Evolutionary conservation across 1,139 yeast species (phyloP).

Genomic region (Taphrina communis): DNA sequence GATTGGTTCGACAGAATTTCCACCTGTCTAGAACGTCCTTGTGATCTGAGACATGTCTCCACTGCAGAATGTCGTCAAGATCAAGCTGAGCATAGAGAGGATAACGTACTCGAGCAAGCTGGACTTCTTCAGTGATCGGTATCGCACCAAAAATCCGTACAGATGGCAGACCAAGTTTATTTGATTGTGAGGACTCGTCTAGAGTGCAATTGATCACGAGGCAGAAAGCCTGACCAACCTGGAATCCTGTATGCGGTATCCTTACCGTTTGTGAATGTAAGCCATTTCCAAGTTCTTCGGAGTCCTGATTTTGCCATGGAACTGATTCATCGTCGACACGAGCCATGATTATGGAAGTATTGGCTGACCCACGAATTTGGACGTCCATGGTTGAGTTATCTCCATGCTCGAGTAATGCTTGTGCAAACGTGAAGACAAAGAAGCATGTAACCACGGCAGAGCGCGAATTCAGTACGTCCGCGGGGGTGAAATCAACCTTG

Average conservation of each 20-base stretch:
- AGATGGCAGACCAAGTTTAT: not conserved
- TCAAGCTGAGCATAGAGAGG: slow-evolving; percentile 5
- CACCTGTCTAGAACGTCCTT: slow-evolving; percentile 10
- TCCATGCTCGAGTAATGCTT: not conserved
- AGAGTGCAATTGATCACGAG: slow-evolving; percentile 11
- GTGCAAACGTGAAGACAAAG: slow-evolving; percentile 12
- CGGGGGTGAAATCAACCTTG: slow-evolving; percentile 17
- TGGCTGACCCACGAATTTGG: slow-evolving; percentile 3
- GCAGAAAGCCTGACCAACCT: slow-evolving; percentile 20
- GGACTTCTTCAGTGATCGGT: slow-evolving; percentile 5
- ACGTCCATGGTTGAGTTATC: not conserved
- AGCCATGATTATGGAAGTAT: slow-evolving; percentile 8
- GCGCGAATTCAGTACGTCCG: not conserved
- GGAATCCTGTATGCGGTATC: slow-evolving; percentile 3
- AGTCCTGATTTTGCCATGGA: not conserved
- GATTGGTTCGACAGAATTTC: slow-evolving; percentile 9
- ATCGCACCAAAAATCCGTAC: not conserved
- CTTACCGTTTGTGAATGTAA: not conserved
- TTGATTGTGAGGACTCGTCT: not conserved
- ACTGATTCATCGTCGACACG: slow-evolving; percentile 18
- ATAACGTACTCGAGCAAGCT: slow-evolving; percentile 7
- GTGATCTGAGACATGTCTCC: slow-evolving; percentile 12
- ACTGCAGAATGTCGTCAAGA: not conserved
- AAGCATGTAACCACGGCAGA: slow-evolving; percentile 9
- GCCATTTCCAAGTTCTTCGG: not conserved